Evolutionary conservation across 2,329 filamentous ascomycete species (phyloP).

Genomic region (Teratosphaeria destructans): DNA sequence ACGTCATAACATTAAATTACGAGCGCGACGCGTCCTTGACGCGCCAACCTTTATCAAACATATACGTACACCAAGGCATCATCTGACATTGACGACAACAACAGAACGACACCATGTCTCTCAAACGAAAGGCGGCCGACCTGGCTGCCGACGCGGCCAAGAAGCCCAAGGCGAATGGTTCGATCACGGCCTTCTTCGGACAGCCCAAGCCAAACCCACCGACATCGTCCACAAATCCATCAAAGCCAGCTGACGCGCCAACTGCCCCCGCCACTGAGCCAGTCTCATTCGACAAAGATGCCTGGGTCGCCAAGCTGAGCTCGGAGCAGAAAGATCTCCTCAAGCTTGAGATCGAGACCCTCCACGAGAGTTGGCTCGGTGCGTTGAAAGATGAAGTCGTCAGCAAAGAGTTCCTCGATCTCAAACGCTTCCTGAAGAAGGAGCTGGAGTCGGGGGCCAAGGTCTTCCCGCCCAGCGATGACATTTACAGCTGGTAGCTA

Average conservation of each 20-base stretch:
- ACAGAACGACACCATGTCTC: constrained; percentile 28
- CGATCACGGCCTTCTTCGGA: constrained; percentile 83
- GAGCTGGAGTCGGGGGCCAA: constrained; percentile 66
- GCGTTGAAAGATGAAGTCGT: constrained; percentile 79
- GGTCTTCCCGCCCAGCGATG: constrained; percentile 76
- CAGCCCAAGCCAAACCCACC: constrained; percentile 45
- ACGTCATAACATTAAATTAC: background rate
- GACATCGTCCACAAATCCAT: constrained; percentile 21
- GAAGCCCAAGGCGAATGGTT: constrained; percentile 52
- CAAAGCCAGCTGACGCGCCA: constrained; percentile 17
- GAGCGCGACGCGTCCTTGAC: background rate
- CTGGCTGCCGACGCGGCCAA: constrained; percentile 35
- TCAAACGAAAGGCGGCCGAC: constrained; percentile 42
- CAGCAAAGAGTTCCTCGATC: constrained; percentile 66
- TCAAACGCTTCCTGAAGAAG: constrained; percentile 77
- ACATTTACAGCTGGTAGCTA: constrained; percentile 79
- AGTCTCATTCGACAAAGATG: constrained; percentile 71
- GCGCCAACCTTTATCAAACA: background rate
- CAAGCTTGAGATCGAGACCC: constrained; percentile 79
- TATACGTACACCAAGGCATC: background rate
- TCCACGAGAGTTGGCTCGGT: constrained; percentile 84
- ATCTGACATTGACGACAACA: background rate
- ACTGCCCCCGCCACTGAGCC: constrained; percentile 24
- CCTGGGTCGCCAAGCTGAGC: constrained; percentile 73
- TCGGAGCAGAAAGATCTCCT: constrained; percentile 74